Conservation (phyloP, 2,329 filamentous ascomycete genomes). For the Emmonsiellopsis sp. region DNA sequence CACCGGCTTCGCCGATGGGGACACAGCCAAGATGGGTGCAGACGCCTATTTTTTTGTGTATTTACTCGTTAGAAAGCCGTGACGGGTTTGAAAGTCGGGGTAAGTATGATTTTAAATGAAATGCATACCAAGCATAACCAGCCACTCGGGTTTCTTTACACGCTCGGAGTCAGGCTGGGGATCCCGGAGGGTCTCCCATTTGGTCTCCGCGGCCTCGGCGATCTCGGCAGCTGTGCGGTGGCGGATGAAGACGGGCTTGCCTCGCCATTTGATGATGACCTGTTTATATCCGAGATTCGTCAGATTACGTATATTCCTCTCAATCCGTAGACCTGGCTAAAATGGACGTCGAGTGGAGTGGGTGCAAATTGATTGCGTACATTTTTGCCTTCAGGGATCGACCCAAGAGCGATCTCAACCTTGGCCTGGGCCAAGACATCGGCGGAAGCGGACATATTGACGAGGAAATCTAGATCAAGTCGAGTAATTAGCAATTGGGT, state of each 20-base stretch:
- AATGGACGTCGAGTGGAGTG: neutral
- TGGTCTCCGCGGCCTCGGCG: constrained; percentile 82
- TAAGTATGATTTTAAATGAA: neutral
- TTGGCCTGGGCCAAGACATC: constrained; percentile 98
- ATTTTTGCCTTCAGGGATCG: constrained; percentile 99
- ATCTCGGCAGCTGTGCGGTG: constrained; percentile 93
- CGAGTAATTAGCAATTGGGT: constrained; percentile 19
- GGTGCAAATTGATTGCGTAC: constrained; percentile 45
- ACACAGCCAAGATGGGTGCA: constrained; percentile 99
- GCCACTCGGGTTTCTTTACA: constrained; percentile 97
- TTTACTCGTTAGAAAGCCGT: neutral
- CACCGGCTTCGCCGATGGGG: constrained; percentile 95
- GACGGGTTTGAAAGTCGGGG: neutral
- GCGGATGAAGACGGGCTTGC: constrained; percentile 99
- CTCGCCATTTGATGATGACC: constrained; percentile 99
- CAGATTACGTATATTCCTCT: too few relatives aligned
- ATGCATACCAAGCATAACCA: constrained; percentile 83
- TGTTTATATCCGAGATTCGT: constrained; percentile 24
- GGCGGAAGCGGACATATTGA: constrained; percentile 99
- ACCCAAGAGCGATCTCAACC: constrained; percentile 87
- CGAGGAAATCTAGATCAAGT: constrained; percentile 72
- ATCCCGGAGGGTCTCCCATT: constrained; percentile 76
- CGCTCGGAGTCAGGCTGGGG: constrained; percentile 85
- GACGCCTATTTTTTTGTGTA: constrained; percentile 52
- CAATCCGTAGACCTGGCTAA: too few relatives aligned